Conservation (phyloP, 2,329 filamentous ascomycete species). For the Allantophomopsis lycopodina region DNA sequence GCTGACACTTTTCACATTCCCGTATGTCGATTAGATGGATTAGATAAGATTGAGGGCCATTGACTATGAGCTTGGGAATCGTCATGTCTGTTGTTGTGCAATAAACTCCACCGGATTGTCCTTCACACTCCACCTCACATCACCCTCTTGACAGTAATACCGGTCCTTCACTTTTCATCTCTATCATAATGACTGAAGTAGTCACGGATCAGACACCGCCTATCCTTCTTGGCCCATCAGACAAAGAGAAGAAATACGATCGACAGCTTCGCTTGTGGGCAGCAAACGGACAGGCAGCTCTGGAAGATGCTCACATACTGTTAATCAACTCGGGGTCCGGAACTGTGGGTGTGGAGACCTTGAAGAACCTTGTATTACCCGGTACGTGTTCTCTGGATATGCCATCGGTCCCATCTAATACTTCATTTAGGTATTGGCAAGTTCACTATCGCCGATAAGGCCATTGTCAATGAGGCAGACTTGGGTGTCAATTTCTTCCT, state of each 20-base stretch:
- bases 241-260: conserved; percentile 73
- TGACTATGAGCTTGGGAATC: too few relatives aligned
- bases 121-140: too few relatives aligned
- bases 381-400: conserved; percentile 28
- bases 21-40: too few relatives aligned
- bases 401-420: not conserved
- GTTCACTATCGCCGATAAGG: conserved; percentile 81
- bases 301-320: conserved; percentile 86
- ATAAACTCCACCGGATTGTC: too few relatives aligned
- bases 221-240: conserved; percentile 35
- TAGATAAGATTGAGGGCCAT: too few relatives aligned
- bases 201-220: conserved; percentile 20
- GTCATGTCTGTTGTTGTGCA: too few relatives aligned
- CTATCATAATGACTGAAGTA: conserved; percentile 1
- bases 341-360: conserved; percentile 74
- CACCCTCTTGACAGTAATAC: too few relatives aligned
- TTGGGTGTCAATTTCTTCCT: conserved; percentile 96
- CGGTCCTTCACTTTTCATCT: too few relatives aligned
- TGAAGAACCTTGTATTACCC: conserved; percentile 95
- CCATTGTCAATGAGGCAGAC: conserved; percentile 65
- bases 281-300: conserved; percentile 74
- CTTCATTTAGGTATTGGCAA: conserved; percentile 55
- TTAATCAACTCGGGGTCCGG: conserved; percentile 81
- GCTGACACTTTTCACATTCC: too few relatives aligned
- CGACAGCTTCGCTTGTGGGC: conserved; percentile 93